These are phyloP conservation scores for Pulicaria dysenterica DNA, from an alignment of 129 eudicot species.

Conservation along the genomic window DNA sequence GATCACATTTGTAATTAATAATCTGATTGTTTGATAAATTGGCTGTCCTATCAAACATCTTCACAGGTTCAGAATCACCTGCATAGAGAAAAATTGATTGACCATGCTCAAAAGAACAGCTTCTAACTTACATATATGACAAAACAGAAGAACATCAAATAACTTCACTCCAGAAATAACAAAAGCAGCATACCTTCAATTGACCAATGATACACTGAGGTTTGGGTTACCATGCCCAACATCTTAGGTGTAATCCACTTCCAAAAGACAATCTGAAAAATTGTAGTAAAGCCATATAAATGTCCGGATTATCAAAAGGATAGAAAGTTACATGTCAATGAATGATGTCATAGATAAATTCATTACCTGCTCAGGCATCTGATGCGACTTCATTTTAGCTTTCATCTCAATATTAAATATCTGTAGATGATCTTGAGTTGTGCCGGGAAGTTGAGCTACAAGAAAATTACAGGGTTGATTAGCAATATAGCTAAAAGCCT, in stretches of 20 bases:
- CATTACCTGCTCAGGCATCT: slow-evolving; percentile 99
- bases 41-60: slow-evolving; percentile 98
- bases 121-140: slow-evolving; percentile 10
- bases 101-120: neutral
- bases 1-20: slow-evolving; percentile 90
- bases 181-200: slow-evolving; percentile 67
- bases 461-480: slow-evolving; percentile 19
- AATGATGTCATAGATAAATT: slow-evolving; percentile 6
- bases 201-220: slow-evolving; percentile 96
- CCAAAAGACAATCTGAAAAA: slow-evolving; percentile 91
- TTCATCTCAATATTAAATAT: slow-evolving; percentile 93
- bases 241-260: slow-evolving; percentile 95
- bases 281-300: neutral
- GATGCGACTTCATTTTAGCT: slow-evolving; percentile 92
- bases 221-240: slow-evolving; percentile 97
- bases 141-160: slow-evolving; percentile 16
- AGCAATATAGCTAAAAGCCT: slow-evolving; percentile 14
- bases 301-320: neutral
- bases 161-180: neutral
- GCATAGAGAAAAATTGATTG: slow-evolving; percentile 22
- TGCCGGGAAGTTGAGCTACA: slow-evolving; percentile 97
- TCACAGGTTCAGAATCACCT: slow-evolving; percentile 94
- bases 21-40: slow-evolving; percentile 92
- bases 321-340: slow-evolving; percentile 16
- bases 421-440: slow-evolving; percentile 96